Evolutionary conservation across 345 rosid genomes (phyloP).

Genomic region (Eucalyptus viminalis): DNA sequence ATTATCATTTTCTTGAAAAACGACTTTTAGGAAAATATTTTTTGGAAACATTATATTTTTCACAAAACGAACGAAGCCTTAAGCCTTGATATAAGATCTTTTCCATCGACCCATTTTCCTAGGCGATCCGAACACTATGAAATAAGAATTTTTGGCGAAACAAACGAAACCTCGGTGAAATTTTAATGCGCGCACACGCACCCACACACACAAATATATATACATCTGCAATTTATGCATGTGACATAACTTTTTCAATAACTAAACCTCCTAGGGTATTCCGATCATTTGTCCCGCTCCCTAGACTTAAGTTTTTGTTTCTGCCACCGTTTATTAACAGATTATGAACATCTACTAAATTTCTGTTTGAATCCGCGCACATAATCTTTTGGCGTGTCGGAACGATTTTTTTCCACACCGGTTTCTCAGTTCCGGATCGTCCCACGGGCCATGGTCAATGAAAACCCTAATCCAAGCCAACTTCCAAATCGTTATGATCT

Average conservation of each 20-base stretch:
- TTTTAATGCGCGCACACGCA: accelerated
- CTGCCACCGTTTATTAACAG: neutral
- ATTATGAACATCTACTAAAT: neutral
- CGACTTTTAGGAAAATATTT: no score
- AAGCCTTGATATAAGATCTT: neutral
- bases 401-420: neutral
- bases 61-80: accelerated
- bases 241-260: neutral
- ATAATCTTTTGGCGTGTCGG: neutral
- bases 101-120: neutral
- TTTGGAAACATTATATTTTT: accelerated
- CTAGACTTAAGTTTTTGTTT: neutral
- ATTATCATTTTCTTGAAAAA: no score
- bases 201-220: accelerated
- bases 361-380: neutral
- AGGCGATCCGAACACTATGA: accelerated
- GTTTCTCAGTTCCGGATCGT: neutral
- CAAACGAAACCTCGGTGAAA: no score
- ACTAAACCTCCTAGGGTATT: neutral
- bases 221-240: neutral
- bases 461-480: neutral
- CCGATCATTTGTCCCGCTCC: neutral
- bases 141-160: no score
- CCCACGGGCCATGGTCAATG: neutral
- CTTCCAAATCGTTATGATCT: neutral